phyloP scores from a whole-genome alignment of 768 basidiomycete genomes.

The Tricholoma sp. region DNA sequence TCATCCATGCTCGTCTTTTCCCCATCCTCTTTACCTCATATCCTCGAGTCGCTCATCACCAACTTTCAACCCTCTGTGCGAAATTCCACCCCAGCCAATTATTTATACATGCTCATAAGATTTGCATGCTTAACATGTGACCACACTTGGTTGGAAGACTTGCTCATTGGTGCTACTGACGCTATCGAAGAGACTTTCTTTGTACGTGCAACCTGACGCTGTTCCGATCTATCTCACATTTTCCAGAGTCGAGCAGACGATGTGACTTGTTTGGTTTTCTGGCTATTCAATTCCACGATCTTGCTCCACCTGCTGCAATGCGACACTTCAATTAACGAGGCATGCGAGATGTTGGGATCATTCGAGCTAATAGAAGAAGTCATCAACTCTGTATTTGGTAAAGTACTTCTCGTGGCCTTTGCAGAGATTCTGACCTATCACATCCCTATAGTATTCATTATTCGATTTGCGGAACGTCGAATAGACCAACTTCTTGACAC shows the following conservation, averaged over 20 bases:
- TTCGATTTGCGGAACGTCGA: slow-evolving; percentile 83
- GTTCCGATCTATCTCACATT: slow-evolving; percentile 7
- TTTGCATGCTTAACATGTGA: slow-evolving; percentile 94
- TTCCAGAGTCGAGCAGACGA: slow-evolving; percentile 78
- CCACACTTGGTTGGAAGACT: slow-evolving; percentile 87
- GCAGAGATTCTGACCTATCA: slow-evolving; percentile 7
- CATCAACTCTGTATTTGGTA: slow-evolving; percentile 92
- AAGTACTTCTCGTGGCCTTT: slow-evolving; percentile 9
- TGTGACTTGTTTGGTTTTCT: slow-evolving; percentile 82
- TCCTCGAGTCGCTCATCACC: slow-evolving; percentile 79
- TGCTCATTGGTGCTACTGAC: slow-evolving; percentile 88
- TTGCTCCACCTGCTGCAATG: slow-evolving; percentile 91
- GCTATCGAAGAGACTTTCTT: slow-evolving; percentile 90
- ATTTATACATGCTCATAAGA: slow-evolving; percentile 82
- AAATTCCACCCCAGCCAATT: slow-evolving; percentile 86
- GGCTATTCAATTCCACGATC: slow-evolving; percentile 88
- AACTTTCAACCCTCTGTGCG: slow-evolving; percentile 67
- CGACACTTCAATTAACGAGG: slow-evolving; percentile 70
- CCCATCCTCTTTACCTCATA: slow-evolving; percentile 66
- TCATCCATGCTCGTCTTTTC: slow-evolving; percentile 93
- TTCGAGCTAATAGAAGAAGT: slow-evolving; percentile 88
- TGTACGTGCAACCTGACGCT: slow-evolving; percentile 44
- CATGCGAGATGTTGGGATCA: slow-evolving; percentile 80
- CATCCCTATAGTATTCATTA: slow-evolving; percentile 73
- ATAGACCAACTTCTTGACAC: slow-evolving; percentile 85